These are phyloP conservation scores for Exophiala spinifera DNA, from an alignment of 2,329 filamentous ascomycete genomes.

Conservation along the genomic window DNA sequence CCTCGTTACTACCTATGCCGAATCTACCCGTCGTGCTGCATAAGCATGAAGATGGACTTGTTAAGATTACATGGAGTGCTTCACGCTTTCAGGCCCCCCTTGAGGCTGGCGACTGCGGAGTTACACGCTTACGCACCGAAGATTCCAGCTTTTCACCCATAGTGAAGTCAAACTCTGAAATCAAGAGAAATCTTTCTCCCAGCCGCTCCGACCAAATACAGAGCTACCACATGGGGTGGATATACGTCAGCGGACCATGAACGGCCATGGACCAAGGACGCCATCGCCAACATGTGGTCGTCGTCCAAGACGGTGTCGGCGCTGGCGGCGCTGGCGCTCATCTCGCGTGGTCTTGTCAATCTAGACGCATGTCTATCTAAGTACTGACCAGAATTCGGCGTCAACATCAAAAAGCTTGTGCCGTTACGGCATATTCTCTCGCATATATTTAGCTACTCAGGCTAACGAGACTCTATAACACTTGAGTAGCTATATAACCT, in stretches of 20 bases:
- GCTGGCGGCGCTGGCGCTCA: conserved; percentile 40
- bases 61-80: too few relatives aligned
- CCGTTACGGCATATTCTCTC: conserved; percentile 42
- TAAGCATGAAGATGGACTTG: too few relatives aligned
- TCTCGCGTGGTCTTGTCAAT: conserved; percentile 40
- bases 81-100: too few relatives aligned
- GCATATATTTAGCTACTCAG: conserved; percentile 38
- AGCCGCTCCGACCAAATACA: too few relatives aligned
- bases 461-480: conserved; percentile 36
- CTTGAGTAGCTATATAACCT: conserved; percentile 33
- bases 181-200: too few relatives aligned
- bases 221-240: conserved; percentile 49
- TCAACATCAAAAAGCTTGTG: conserved; percentile 31
- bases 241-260: conserved; percentile 33
- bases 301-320: conserved; percentile 40
- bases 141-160: too few relatives aligned
- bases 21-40: too few relatives aligned
- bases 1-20: too few relatives aligned
- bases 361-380: conserved; percentile 38
- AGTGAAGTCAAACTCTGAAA: too few relatives aligned
- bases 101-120: too few relatives aligned
- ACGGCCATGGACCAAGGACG: conserved; percentile 23
- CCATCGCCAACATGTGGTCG: conserved; percentile 38
- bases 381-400: conserved; percentile 49
- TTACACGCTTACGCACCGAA: too few relatives aligned